phyloP scores from a whole-genome alignment of 345 rosid genomes.

The Odontarrhena argentea region DNA sequence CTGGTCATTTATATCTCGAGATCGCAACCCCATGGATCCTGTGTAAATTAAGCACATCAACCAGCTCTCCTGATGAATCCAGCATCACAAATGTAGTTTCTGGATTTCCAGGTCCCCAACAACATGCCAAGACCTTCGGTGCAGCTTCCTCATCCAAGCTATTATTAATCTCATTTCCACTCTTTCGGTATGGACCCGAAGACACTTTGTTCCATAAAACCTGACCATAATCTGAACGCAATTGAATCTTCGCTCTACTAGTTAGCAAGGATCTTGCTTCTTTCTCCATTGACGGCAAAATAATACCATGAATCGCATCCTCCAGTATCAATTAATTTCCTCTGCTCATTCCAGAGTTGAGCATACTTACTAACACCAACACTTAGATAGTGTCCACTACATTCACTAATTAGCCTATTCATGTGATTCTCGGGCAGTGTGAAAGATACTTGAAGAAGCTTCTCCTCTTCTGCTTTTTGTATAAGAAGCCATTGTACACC shows the following conservation, averaged over 20 bases:
- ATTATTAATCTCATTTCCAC: conserved; percentile 51
- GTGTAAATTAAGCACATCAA: conserved; percentile 78
- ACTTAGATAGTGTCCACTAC: conserved; percentile 60
- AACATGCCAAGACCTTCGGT: conserved; percentile 83
- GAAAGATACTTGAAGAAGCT: conserved; percentile 75
- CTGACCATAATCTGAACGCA: conserved; percentile 70
- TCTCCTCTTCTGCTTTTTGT: conserved; percentile 94
- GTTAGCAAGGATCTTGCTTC: conserved; percentile 74
- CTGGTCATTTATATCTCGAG: conserved; percentile 69
- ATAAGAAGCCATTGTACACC: conserved; percentile 87
- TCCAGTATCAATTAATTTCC: conserved; percentile 60
- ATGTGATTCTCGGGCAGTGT: conserved; percentile 59
- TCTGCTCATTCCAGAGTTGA: conserved; percentile 92
- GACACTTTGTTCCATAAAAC: conserved; percentile 79
- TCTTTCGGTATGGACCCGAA: conserved; percentile 74
- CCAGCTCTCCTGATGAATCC: conserved; percentile 62
- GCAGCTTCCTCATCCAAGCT: conserved; percentile 74
- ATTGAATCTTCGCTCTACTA: conserved; percentile 66
- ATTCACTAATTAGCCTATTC: conserved; percentile 51
- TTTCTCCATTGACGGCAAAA: conserved; percentile 87
- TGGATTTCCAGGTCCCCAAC: conserved; percentile 92
- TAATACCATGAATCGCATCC: conserved; percentile 64
- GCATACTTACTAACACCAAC: conserved; percentile 82
- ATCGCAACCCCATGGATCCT: conserved; percentile 59
- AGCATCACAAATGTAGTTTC: conserved; percentile 83